Conservation (phyloP, 305 asterid genomes). For the Fraxinus latifolia region DNA sequence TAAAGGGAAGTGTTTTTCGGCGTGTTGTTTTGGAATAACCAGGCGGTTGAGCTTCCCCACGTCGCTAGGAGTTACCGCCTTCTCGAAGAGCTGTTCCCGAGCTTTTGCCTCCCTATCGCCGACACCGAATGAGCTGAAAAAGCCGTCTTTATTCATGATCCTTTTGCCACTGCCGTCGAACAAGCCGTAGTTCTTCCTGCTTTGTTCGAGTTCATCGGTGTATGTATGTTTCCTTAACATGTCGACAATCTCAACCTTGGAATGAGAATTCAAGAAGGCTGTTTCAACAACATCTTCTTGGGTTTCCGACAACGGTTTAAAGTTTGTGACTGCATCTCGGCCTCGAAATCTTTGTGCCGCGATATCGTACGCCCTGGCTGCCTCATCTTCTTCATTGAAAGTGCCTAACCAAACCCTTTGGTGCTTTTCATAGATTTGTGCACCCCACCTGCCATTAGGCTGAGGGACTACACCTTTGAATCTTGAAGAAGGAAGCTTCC, state of each 20-base stretch:
- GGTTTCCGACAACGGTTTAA: slow-evolving; percentile 45
- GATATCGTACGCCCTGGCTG: slow-evolving; percentile 69
- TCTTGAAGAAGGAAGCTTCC: slow-evolving; percentile 78
- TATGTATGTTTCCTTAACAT: slow-evolving; percentile 86
- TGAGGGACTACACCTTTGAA: slow-evolving; percentile 98
- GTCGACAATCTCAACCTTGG: slow-evolving; percentile 79
- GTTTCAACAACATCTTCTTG: slow-evolving; percentile 41
- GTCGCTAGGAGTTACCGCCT: slow-evolving; percentile 83
- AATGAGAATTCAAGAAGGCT: slow-evolving; percentile 57
- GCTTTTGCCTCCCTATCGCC: slow-evolving; percentile 25
- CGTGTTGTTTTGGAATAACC: slow-evolving; percentile 81
- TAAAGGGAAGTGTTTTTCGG: slow-evolving; percentile 76
- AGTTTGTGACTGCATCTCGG: slow-evolving; percentile 79
- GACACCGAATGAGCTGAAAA: slow-evolving; percentile 16
- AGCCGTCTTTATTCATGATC: slow-evolving; percentile 13
- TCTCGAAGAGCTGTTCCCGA: slow-evolving; percentile 70
- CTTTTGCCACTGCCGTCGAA: slow-evolving; percentile 7
- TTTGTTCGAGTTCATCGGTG: slow-evolving; percentile 68
- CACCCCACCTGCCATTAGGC: slow-evolving; percentile 97
- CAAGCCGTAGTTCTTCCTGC: slow-evolving; percentile 38
- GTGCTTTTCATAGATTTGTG: slow-evolving; percentile 91
- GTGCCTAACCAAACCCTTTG: slow-evolving; percentile 92
- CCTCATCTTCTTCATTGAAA: slow-evolving; percentile 77
- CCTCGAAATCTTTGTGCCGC: slow-evolving; percentile 91
- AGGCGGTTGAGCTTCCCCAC: slow-evolving; percentile 81